Conservation (phyloP, 805 yeast species). For the Barnettozyma siamensis region DNA sequence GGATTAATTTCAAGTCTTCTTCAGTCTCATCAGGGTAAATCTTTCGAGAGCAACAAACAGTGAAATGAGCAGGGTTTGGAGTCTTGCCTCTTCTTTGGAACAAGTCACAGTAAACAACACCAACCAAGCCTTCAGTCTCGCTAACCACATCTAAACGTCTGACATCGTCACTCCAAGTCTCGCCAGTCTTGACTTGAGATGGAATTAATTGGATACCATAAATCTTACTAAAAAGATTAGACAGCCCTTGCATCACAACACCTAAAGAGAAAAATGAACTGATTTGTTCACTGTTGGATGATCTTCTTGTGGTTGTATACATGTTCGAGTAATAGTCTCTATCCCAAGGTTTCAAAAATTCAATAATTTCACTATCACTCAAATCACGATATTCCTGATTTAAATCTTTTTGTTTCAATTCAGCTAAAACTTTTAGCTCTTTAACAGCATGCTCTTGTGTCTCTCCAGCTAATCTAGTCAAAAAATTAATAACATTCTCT, state of each 20-base stretch:
- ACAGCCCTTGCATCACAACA: conserved; percentile 77
- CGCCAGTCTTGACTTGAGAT: conserved; percentile 56
- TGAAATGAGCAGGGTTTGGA: conserved; percentile 90
- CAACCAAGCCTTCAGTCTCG: conserved; percentile 57
- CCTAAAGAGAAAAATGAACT: conserved; percentile 78
- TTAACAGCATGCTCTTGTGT: conserved; percentile 47
- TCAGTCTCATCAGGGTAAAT: conserved; percentile 50
- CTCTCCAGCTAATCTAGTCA: conserved; percentile 50
- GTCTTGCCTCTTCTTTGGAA: conserved; percentile 73
- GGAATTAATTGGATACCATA: conserved; percentile 79
- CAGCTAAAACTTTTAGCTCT: conserved; percentile 51
- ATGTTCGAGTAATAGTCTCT: conserved; percentile 58
- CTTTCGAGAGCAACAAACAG: conserved; percentile 89
- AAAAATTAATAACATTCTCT: conserved; percentile 64
- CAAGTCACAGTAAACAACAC: conserved; percentile 82
- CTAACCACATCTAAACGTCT: conserved; percentile 73
- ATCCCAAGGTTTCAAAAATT: conserved; percentile 81
- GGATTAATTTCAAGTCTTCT: conserved; percentile 31
- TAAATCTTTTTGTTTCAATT: conserved; percentile 29
- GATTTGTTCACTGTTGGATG: conserved; percentile 41
- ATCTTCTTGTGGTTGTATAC: conserved; percentile 26
- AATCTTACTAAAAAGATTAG: conserved; percentile 58
- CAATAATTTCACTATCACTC: conserved; percentile 36
- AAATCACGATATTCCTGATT: conserved; percentile 16
- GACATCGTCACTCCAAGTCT: conserved; percentile 86